These are phyloP conservation scores for Populus hybrid DNA, from an alignment of 441 rosid species.

Conservation along the genomic window DNA sequence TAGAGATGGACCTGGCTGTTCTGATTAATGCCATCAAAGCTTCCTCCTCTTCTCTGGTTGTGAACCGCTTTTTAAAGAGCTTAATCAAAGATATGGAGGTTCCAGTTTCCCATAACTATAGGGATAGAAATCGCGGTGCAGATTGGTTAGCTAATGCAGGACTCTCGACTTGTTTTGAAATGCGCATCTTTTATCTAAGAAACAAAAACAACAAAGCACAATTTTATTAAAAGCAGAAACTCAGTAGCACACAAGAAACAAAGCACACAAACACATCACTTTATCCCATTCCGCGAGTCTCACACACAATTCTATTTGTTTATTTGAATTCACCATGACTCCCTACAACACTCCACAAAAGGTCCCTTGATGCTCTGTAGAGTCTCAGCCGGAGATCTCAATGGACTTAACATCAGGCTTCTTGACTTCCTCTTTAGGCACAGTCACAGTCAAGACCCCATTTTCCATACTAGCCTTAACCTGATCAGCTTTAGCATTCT, in stretches of 20 bases:
- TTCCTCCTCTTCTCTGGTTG: neutral
- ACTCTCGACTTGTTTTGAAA: neutral
- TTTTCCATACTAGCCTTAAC: no score
- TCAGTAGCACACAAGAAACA: neutral
- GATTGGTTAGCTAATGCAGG: neutral
- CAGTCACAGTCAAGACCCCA: no score
- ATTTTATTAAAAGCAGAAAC: neutral
- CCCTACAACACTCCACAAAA: neutral
- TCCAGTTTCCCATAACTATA: no score
- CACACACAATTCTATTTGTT: neutral
- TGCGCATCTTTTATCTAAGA: no score
- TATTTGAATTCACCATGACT: neutral
- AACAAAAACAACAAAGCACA: neutral
- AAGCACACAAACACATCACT: neutral
- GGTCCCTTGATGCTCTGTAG: neutral
- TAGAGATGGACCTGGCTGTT: neutral
- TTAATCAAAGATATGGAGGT: no score
- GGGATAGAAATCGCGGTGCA: neutral
- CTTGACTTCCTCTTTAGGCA: no score
- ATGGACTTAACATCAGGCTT: conserved; percentile 14
- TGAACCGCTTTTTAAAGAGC: neutral
- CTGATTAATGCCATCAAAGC: neutral
- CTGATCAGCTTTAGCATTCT: no score
- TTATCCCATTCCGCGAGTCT: neutral
- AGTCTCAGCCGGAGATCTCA: conserved; percentile 20